Evolutionary conservation across 2,329 filamentous ascomycete species (phyloP), one percentile per base, ranked within the genome.

Genomic region (Graphium sp.): DNA sequence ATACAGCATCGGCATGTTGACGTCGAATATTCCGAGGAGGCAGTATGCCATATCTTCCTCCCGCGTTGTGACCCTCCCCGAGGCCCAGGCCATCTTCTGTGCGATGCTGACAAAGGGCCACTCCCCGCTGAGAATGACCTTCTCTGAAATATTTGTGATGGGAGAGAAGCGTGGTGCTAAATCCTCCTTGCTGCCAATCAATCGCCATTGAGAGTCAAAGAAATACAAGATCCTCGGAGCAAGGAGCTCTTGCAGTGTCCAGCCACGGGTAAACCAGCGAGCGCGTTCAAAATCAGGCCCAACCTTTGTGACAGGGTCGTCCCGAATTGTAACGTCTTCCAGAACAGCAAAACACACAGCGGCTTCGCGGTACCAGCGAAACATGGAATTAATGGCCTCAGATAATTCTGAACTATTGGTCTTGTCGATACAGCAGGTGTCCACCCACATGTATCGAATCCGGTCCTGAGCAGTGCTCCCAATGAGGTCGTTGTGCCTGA

Each of bases 201-300:
- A 29, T 0, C 18, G 14, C 50, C 49, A 55, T 3, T 28, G 24
- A 1, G 11, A 8, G 21, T 45, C 36, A 35, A 41, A 52, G 32
- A 56, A 53, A 4, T 34, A 14, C 1, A 52, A 13, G 1, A 34
- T 22, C 2, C 11, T 12, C 1, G 48, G 48, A 0, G 50, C 76
- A 5, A 82, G 57, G 0, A 77, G 71, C 47, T 81, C 71, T 43
- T 76, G 75, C 36, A 75, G 52, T 0, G 72, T 79, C 41, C 70
- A 66, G n/a, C 49, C 48, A 65, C 61, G 37, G 1, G 39, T 44
- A 29, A 52, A 52, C 48, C 50, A 53, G 6, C 43, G 37, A 26
- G 32, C 32, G 2, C 10, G n/a, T 4, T 36, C 32, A 25, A 36
- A 36, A 11, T 24, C 28, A 12, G 22, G 15, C 6, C 22, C 24